Evolutionary conservation across 345 rosid species (phyloP), one percentile per base, ranked within the genome.

Genomic region (Eucalyptus shirleyi): DNA sequence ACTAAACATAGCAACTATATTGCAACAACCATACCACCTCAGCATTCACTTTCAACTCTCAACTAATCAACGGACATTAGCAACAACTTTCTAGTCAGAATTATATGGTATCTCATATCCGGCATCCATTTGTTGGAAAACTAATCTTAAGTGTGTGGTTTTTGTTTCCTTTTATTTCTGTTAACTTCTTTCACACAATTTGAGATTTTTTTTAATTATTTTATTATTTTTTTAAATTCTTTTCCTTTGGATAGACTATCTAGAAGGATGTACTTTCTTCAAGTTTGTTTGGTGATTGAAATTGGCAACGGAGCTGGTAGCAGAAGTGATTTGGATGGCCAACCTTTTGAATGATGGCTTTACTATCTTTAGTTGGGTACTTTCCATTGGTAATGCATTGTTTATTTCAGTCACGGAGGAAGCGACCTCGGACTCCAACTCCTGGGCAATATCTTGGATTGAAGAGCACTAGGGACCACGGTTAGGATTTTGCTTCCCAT

Each of bases 391-490:
- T 77, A 77, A 90, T 89, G 87, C 88, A 9, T 88, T 85, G 89
- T 23, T 83, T 87, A 88, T 94, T 94, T 92, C 98, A 98, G 99
- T 98, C 99, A 65, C 94, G 99, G 86, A 96, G 99, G 94, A 98
- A 95, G 90, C 95, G 99, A n/a, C 93, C 99, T 19, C 95, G 99
- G 92, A 97, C 99, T 86, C 99, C 99, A 69, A 98, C 99, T 30
- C 99, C 99, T 16, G 99, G 99, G 82, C 99, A 98, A 92, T 98
- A 98, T 93, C 99, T 98, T 91, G 99, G 99, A 86, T 92, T 98
- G 93, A 98, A 98, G 93, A 98, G 93, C 89, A 91, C 95, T 83
- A 93, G 99, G 90, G 99, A 97, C 62, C 90, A 60, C 26, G 98
- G 99, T 98, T 89, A 92, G 93, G 86, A 50, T 86, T 50, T 34